Evolutionary conservation across 441 rosid species (phyloP).

Genomic region (Populus trichocarpa): DNA sequence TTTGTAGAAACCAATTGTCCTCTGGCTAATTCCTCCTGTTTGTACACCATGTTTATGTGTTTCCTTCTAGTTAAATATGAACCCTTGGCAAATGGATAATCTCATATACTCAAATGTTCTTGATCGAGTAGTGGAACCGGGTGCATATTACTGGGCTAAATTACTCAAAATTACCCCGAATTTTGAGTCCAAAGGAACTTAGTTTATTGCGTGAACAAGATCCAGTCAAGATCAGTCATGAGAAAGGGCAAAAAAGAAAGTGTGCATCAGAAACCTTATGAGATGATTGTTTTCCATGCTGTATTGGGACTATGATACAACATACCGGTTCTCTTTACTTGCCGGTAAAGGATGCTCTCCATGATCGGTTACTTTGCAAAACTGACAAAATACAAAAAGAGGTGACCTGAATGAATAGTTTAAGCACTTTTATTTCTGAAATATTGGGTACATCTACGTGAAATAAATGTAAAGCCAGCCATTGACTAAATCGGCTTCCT

Average conservation of each 20-base stretch:
- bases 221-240: background rate
- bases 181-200: background rate
- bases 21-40: no score
- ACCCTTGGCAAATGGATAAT: background rate
- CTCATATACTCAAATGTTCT: background rate
- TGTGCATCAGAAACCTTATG: background rate
- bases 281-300: background rate
- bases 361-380: background rate
- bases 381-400: background rate
- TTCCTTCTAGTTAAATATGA: background rate
- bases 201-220: background rate
- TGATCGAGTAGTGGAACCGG: no score
- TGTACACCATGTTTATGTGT: background rate
- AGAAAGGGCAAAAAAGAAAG: background rate
- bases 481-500: no score
- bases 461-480: no score
- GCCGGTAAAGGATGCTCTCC: background rate
- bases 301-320: background rate
- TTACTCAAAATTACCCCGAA: no score
- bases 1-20: no score
- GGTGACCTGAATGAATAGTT: background rate
- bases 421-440: no score
- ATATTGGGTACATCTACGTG: no score
- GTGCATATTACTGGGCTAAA: no score
- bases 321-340: constrained; percentile 5